Conservation (phyloP, 140 eudicot species). For the Oenanthe javanica region DNA sequence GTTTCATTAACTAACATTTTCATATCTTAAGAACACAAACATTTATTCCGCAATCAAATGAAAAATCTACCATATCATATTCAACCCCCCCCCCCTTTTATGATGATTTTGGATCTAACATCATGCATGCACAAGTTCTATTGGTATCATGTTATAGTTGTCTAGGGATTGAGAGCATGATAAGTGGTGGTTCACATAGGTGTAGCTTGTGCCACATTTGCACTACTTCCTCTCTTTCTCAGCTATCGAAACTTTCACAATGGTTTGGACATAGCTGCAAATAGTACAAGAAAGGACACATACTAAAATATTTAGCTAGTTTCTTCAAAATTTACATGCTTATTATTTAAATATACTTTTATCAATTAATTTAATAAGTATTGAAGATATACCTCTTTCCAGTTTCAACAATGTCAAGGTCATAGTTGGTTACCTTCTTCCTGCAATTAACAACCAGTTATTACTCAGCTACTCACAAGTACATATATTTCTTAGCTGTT, state of each 20-base stretch:
- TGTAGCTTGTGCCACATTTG: conserved; percentile 44
- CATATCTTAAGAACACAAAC: too few relatives aligned
- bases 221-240: conserved; percentile 49
- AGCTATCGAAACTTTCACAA: conserved; percentile 31
- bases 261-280: conserved; percentile 33
- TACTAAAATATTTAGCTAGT: neutral
- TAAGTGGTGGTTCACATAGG: neutral
- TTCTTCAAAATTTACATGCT: neutral
- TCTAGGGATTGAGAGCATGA: neutral
- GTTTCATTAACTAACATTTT: too few relatives aligned
- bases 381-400: conserved; percentile 26
- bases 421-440: conserved; percentile 51
- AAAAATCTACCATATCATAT: too few relatives aligned
- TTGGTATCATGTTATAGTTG: conserved; percentile 16
- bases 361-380: neutral
- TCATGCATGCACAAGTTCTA: neutral
- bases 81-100: too few relatives aligned
- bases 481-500: neutral
- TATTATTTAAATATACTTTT: neutral
- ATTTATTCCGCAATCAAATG: too few relatives aligned
- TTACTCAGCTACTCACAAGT: neutral
- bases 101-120: too few relatives aligned
- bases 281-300: neutral
- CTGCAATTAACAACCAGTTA: conserved; percentile 22
- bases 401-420: conserved; percentile 32